These are phyloP conservation scores for Begonia peltatifolia DNA, from an alignment of 306 rosid species.

Conservation along the genomic window DNA sequence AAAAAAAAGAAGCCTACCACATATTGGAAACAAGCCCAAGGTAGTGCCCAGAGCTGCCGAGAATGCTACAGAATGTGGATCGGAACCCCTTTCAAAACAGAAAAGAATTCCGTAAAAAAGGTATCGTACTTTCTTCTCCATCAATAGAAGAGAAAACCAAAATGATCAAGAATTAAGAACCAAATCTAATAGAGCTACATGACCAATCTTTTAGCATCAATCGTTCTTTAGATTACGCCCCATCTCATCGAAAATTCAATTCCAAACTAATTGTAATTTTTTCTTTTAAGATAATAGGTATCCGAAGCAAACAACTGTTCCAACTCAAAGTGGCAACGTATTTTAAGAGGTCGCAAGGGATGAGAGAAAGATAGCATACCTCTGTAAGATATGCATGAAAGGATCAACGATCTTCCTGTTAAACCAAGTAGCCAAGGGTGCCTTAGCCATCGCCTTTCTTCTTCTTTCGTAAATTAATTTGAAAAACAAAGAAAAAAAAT, in stretches of 20 bases:
- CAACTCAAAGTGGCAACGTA: no score
- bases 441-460: constrained; percentile 9
- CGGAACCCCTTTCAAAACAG: constrained; percentile 62
- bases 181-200: no score
- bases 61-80: constrained; percentile 73
- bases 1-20: constrained; percentile 29
- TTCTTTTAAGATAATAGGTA: no score
- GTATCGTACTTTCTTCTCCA: background rate
- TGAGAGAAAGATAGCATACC: constrained; percentile 21
- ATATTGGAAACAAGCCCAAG: constrained; percentile 77
- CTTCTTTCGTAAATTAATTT: no score
- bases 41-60: constrained; percentile 82
- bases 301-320: background rate
- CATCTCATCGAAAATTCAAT: no score
- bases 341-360: background rate
- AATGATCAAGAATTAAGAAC: no score
- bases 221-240: no score
- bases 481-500: no score
- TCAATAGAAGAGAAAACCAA: background rate
- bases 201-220: no score
- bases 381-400: constrained; percentile 46
- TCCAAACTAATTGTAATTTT: background rate
- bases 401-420: constrained; percentile 56
- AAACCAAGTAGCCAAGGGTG: constrained; percentile 37
- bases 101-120: no score